phyloP scores from a whole-genome alignment of 306 rosid genomes.

The Corylus avellana region DNA sequence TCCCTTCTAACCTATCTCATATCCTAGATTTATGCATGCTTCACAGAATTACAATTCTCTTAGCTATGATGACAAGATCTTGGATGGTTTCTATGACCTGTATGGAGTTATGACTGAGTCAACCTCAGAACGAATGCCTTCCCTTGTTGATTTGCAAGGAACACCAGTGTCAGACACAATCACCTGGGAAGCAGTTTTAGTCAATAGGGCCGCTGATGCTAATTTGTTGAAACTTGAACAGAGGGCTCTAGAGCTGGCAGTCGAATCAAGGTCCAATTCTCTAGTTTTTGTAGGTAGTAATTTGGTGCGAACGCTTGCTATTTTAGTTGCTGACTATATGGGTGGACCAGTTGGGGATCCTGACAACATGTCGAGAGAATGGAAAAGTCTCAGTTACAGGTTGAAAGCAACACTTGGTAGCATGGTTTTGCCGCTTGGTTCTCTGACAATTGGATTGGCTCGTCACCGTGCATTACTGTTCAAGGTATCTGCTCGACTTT shows the following conservation, averaged over 20 bases:
- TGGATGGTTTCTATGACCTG: constrained; percentile 97
- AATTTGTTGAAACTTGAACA: constrained; percentile 83
- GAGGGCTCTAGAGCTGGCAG: constrained; percentile 65
- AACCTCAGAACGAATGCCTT: constrained; percentile 77
- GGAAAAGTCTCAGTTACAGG: constrained; percentile 72
- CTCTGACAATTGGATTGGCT: constrained; percentile 86
- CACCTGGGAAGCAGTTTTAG: constrained; percentile 92
- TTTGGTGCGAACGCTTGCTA: constrained; percentile 77
- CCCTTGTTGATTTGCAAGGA: constrained; percentile 93
- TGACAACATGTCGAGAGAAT: constrained; percentile 66
- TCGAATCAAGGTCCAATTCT: constrained; percentile 52
- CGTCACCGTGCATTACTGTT: constrained; percentile 97
- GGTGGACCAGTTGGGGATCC: constrained; percentile 94
- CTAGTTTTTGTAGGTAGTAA: constrained; percentile 48
- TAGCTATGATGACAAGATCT: constrained; percentile 89
- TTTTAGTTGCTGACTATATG: constrained; percentile 86
- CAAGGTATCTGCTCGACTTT: constrained; percentile 57
- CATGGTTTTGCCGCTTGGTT: constrained; percentile 94
- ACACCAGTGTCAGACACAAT: constrained; percentile 65
- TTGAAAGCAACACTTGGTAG: constrained; percentile 89
- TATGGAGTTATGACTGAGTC: constrained; percentile 70
- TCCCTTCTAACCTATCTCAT: constrained; percentile 80
- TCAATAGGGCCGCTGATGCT: constrained; percentile 81
- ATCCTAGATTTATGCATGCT: constrained; percentile 87
- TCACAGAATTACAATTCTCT: constrained; percentile 97